Evolutionary conservation across 2,329 filamentous ascomycete genomes (phyloP).

Genomic region (Fusarium sp.): DNA sequence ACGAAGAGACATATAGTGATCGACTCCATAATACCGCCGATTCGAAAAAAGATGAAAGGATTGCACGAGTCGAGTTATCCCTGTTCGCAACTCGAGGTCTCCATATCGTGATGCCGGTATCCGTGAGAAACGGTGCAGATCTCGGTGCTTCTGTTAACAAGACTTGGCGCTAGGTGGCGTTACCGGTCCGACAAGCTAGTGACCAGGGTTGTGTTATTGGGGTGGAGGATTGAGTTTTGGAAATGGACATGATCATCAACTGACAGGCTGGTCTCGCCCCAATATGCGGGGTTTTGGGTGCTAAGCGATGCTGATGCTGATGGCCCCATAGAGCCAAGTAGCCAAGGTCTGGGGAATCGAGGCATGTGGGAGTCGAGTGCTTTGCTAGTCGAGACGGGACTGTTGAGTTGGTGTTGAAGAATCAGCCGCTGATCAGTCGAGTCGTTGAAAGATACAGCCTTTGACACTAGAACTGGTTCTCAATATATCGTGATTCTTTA

Average conservation of each 20-base stretch:
- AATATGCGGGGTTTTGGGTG: constrained; percentile 18
- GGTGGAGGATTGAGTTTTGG: not conserved
- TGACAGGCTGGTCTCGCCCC: constrained; percentile 2
- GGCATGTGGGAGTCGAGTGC: not conserved
- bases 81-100: not conserved
- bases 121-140: constrained; percentile 24
- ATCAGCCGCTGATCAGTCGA: constrained; percentile 10
- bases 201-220: not conserved
- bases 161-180: constrained; percentile 10
- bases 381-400: not conserved
- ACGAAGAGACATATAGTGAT: not conserved
- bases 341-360: not conserved
- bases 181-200: constrained; percentile 21
- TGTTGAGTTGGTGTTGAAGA: not conserved
- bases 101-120: constrained; percentile 15
- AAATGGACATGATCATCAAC: not conserved
- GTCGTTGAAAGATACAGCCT: not conserved
- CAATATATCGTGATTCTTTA: not conserved
- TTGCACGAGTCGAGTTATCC: constrained; percentile 1
- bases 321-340: constrained; percentile 3
- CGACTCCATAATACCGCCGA: constrained; percentile 25
- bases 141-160: constrained; percentile 15
- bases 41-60: not conserved
- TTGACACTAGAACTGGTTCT: not conserved
- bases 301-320: not conserved